Evolutionary conservation across 495 filamentous ascomycete species (phyloP).

Genomic region (Tuber borchii): DNA sequence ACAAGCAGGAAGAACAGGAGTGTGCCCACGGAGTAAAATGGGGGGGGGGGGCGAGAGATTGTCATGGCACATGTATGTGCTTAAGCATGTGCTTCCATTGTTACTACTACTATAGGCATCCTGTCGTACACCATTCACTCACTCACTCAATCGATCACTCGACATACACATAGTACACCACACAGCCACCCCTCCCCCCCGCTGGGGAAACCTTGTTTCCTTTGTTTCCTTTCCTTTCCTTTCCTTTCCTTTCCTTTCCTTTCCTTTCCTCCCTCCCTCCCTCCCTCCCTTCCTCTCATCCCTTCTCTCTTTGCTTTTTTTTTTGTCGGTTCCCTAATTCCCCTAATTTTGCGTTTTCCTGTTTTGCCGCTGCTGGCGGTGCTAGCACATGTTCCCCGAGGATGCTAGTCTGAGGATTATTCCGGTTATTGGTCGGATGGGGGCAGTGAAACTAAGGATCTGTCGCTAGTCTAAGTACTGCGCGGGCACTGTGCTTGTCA

Average conservation of each 20-base stretch:
- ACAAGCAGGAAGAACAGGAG: background rate
- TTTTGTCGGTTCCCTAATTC: background rate
- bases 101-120: background rate
- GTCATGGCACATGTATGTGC: background rate
- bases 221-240: background rate
- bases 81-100: background rate
- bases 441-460: background rate
- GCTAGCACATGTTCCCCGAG: background rate
- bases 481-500: background rate
- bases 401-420: background rate
- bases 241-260: background rate
- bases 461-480: background rate
- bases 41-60: background rate
- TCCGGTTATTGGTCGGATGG: background rate
- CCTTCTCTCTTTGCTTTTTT: background rate
- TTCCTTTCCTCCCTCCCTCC: background rate
- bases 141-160: conserved; percentile 2
- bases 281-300: too few relatives aligned
- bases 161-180: background rate
- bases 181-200: background rate
- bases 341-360: background rate
- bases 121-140: background rate
- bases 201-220: background rate
- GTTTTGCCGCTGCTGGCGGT: conserved; percentile 1
- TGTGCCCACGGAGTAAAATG: background rate